phyloP scores from a whole-genome alignment of 2,329 filamentous ascomycete genomes.

The Sphaceloma murrayae region DNA sequence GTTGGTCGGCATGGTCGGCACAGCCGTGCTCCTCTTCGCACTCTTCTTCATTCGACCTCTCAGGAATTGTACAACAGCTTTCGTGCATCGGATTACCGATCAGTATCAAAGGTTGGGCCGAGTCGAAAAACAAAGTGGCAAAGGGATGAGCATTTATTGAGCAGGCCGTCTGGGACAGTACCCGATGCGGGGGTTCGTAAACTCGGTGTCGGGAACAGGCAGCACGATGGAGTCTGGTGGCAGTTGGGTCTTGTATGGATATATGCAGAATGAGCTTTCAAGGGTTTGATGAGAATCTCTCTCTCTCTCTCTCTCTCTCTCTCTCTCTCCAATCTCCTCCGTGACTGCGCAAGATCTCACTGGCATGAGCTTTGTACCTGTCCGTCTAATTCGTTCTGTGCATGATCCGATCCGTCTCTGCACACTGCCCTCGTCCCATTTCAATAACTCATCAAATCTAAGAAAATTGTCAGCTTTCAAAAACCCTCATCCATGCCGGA shows the following conservation, averaged over 20 bases:
- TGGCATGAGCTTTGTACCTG: neutral
- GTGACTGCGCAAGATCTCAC: no score
- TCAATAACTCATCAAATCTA: slow-evolving; percentile 15
- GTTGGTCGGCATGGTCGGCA: slow-evolving; percentile 6
- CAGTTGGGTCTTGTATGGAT: no score
- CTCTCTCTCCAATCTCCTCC: no score
- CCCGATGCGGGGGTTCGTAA: no score
- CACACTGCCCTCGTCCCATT: neutral
- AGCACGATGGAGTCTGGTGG: no score
- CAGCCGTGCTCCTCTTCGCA: slow-evolving; percentile 1
- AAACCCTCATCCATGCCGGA: neutral
- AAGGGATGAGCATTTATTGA: neutral
- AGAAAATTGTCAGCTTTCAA: neutral
- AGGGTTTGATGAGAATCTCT: no score
- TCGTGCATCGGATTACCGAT: neutral
- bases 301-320: no score
- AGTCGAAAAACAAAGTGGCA: neutral
- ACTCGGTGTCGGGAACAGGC: no score
- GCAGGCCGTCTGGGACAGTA: neutral
- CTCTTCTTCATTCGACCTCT: slow-evolving; percentile 15
- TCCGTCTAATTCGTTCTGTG: neutral
- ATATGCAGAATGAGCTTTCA: no score
- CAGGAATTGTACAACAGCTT: slow-evolving; percentile 10
- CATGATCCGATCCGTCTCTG: neutral
- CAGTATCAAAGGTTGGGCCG: neutral